Conservation (phyloP, 2,329 filamentous ascomycete species). For the Macroventuria anomochaeta region DNA sequence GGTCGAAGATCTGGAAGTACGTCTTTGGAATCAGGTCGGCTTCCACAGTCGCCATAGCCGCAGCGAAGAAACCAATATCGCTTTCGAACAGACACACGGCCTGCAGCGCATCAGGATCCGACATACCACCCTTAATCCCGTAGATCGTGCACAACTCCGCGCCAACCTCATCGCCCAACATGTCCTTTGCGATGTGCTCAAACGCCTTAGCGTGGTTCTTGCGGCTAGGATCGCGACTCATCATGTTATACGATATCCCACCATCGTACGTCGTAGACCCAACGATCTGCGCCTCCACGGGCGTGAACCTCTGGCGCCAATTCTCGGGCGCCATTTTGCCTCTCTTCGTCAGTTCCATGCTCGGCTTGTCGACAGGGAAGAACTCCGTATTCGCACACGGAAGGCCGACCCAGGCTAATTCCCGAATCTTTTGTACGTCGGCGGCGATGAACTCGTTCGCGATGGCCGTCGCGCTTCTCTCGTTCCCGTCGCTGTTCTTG, state of each 20-base stretch:
- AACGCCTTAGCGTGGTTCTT: constrained; percentile 12
- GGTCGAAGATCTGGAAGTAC: constrained; percentile 28
- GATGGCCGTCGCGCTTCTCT: constrained; percentile 2
- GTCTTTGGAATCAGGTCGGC: constrained; percentile 16
- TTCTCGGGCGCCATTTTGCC: constrained; percentile 8
- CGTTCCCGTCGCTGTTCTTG: not conserved
- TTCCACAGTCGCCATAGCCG: constrained; percentile 16
- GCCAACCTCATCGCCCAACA: constrained; percentile 3
- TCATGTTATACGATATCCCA: constrained; percentile 28
- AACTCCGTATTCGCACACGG: constrained; percentile 18
- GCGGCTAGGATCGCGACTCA: constrained; percentile 16
- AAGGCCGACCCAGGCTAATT: constrained; percentile 22
- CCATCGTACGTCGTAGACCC: constrained; percentile 26
- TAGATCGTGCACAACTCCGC: constrained; percentile 9
- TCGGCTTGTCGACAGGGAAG: constrained; percentile 18
- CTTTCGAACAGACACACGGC: constrained; percentile 27
- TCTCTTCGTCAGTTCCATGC: constrained; percentile 5
- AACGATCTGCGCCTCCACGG: constrained; percentile 22
- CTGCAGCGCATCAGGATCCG: constrained; percentile 19
- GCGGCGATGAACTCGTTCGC: constrained; percentile 14
- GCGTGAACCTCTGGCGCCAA: constrained; percentile 5
- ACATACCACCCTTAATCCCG: not conserved
- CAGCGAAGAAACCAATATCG: constrained; percentile 28
- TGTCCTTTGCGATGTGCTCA: constrained; percentile 5
- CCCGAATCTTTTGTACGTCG: constrained; percentile 16